phyloP scores from a whole-genome alignment of 306 rosid genomes.

The Neltuma alba region DNA sequence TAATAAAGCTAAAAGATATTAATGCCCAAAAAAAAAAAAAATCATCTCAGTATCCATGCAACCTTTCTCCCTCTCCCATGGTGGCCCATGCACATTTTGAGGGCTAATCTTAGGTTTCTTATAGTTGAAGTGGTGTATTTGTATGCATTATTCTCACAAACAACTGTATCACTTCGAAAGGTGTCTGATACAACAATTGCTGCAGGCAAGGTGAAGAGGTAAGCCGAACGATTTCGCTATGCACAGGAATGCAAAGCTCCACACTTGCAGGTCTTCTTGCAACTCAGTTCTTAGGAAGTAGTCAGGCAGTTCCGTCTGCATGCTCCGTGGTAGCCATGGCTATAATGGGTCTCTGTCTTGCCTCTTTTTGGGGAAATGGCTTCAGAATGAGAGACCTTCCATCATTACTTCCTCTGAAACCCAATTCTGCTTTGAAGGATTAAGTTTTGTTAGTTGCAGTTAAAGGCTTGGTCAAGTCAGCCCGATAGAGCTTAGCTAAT shows the following conservation, averaged over 20 bases:
- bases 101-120: not conserved
- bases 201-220: slow-evolving; percentile 84
- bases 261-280: slow-evolving; percentile 98
- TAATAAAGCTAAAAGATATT: not conserved
- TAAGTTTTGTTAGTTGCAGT: slow-evolving; percentile 21
- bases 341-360: slow-evolving; percentile 91
- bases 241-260: slow-evolving; percentile 99
- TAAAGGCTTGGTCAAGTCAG: not conserved
- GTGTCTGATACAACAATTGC: slow-evolving; percentile 27
- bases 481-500: slow-evolving; percentile 3
- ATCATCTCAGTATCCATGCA: not conserved
- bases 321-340: slow-evolving; percentile 97
- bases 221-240: slow-evolving; percentile 76
- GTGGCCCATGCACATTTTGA: not conserved
- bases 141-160: not conserved
- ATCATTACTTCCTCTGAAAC: slow-evolving; percentile 45
- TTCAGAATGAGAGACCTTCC: slow-evolving; percentile 66
- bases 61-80: not conserved
- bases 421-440: slow-evolving; percentile 46
- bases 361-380: slow-evolving; percentile 92
- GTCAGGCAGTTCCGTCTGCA: slow-evolving; percentile 95
- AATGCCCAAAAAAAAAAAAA: not conserved
- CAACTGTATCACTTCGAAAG: slow-evolving; percentile 12
- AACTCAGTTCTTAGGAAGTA: slow-evolving; percentile 88
- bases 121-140: not conserved